These are phyloP conservation scores for Deinandra increscens DNA, from an alignment of 129 eudicot species.

Conservation along the genomic window DNA sequence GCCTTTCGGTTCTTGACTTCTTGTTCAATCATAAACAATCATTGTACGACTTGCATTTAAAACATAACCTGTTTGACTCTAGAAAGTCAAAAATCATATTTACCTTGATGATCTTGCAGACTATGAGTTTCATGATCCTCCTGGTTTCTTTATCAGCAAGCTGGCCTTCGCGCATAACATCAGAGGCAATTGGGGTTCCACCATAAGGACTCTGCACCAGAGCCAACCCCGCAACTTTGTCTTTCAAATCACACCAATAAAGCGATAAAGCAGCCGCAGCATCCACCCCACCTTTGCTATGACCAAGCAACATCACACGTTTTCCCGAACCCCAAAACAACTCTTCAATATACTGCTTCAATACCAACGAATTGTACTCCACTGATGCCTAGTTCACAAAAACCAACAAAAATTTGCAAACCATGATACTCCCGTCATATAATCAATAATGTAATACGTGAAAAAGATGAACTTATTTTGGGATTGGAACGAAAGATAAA, in stretches of 20 bases:
- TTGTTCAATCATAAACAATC: neutral
- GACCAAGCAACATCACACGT: conserved; percentile 96
- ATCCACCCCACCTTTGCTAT: conserved; percentile 97
- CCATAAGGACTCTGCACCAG: conserved; percentile 97
- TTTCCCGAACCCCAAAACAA: conserved; percentile 94
- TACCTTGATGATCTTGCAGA: conserved; percentile 88
- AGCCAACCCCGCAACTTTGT: conserved; percentile 83
- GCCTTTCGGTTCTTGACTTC: neutral
- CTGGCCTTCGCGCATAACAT: conserved; percentile 92
- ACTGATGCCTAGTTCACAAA: conserved; percentile 77
- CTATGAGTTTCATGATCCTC: conserved; percentile 68
- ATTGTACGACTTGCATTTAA: neutral
- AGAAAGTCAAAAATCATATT: conserved; percentile 12
- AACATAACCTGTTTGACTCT: conserved; percentile 3
- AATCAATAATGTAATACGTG: neutral
- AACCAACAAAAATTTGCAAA: conserved; percentile 4
- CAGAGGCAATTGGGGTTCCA: conserved; percentile 97
- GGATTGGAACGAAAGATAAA: neutral
- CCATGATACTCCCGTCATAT: neutral
- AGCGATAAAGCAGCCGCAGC: conserved; percentile 95
- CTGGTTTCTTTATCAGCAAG: conserved; percentile 82
- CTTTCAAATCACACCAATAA: conserved; percentile 66
- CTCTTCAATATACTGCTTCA: conserved; percentile 89
- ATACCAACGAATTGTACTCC: conserved; percentile 86
- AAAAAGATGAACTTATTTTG: neutral